A percentile compares a stretch with the other conserved stretches of the same genome.
phyloP scores from a whole-genome alignment of 2,329 filamentous ascomycete genomes.

The Exophiala lecanii-corni region DNA sequence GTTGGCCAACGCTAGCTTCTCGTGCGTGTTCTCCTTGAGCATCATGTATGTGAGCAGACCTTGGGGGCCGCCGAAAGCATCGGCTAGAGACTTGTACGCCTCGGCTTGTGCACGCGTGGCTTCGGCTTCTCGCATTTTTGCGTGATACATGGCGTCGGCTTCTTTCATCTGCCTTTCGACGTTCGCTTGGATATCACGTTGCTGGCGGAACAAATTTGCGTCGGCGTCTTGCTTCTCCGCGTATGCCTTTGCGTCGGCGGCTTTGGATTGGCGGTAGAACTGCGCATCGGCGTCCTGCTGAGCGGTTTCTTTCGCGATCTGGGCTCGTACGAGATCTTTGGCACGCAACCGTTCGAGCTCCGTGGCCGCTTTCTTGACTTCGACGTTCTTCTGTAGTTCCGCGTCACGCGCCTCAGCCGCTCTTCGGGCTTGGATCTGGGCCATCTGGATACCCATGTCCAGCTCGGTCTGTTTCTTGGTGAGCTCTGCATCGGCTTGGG shows the following conservation, averaged over 20 bases:
- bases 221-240: slow-evolving; percentile 39
- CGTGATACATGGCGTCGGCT: slow-evolving; percentile 57
- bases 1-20: slow-evolving; percentile 73
- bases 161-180: slow-evolving; percentile 41
- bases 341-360: slow-evolving; percentile 77
- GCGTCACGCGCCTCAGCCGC: slow-evolving; percentile 72
- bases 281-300: slow-evolving; percentile 45
- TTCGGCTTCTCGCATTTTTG: slow-evolving; percentile 68
- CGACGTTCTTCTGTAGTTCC: slow-evolving; percentile 72
- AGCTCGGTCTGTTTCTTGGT: slow-evolving; percentile 68
- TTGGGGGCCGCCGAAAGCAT: slow-evolving; percentile 71
- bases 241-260: slow-evolving; percentile 48
- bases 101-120: slow-evolving; percentile 72
- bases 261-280: slow-evolving; percentile 47
- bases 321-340: slow-evolving; percentile 70
- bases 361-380: slow-evolving; percentile 70
- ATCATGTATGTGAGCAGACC: slow-evolving; percentile 81
- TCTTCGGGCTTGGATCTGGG: slow-evolving; percentile 68
- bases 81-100: slow-evolving; percentile 68
- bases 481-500: slow-evolving; percentile 70
- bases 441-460: slow-evolving; percentile 68
- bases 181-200: slow-evolving; percentile 22
- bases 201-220: slow-evolving; percentile 31
- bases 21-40: slow-evolving; percentile 77
- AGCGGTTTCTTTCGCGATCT: slow-evolving; percentile 44